A percentile compares a stretch with the other conserved stretches of the same genome.
Evolutionary conservation across 1,284 basidiomycete species (phyloP).

Genomic region (Cryptococcus floricola): DNA sequence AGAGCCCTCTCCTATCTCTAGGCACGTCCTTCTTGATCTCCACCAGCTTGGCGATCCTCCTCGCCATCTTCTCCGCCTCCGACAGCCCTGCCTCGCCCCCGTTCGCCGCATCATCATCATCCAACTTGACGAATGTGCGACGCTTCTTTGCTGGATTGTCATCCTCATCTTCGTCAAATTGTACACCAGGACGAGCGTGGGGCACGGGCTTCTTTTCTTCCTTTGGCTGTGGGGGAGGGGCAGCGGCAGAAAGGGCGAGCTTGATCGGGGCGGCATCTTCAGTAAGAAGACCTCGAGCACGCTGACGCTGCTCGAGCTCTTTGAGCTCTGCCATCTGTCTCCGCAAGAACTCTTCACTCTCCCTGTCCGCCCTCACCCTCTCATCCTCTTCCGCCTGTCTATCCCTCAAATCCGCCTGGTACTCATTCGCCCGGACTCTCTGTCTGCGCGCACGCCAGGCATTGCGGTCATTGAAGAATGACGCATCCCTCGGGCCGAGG

Average conservation of each 20-base stretch:
- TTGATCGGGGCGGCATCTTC: slow-evolving; percentile 84
- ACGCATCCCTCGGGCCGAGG: not conserved
- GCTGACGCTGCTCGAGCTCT: slow-evolving; percentile 70
- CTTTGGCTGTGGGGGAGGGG: slow-evolving; percentile 53
- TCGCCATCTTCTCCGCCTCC: slow-evolving; percentile 56
- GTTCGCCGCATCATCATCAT: slow-evolving; percentile 45
- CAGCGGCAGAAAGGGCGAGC: slow-evolving; percentile 59
- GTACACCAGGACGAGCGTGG: slow-evolving; percentile 41
- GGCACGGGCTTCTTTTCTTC: slow-evolving; percentile 50
- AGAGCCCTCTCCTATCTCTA: slow-evolving; percentile 66
- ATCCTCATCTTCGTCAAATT: slow-evolving; percentile 79
- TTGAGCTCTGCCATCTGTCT: slow-evolving; percentile 88
- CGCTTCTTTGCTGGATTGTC: slow-evolving; percentile 66
- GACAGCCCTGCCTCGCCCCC: slow-evolving; percentile 16
- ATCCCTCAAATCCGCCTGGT: slow-evolving; percentile 75
- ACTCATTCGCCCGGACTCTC: slow-evolving; percentile 65
- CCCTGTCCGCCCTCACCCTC: slow-evolving; percentile 71
- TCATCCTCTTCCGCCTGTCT: slow-evolving; percentile 76
- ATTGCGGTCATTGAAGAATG: slow-evolving; percentile 48
- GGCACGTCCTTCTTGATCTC: slow-evolving; percentile 68
- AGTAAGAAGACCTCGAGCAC: slow-evolving; percentile 78
- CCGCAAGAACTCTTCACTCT: slow-evolving; percentile 82
- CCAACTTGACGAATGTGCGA: slow-evolving; percentile 74
- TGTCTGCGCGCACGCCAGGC: slow-evolving; percentile 71
- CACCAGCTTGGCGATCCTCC: slow-evolving; percentile 69